A percentile compares a stretch with the other conserved stretches of the same genome.
phyloP scores from a whole-genome alignment of 805 yeast genomes.

The Candida coquimbonensis region DNA sequence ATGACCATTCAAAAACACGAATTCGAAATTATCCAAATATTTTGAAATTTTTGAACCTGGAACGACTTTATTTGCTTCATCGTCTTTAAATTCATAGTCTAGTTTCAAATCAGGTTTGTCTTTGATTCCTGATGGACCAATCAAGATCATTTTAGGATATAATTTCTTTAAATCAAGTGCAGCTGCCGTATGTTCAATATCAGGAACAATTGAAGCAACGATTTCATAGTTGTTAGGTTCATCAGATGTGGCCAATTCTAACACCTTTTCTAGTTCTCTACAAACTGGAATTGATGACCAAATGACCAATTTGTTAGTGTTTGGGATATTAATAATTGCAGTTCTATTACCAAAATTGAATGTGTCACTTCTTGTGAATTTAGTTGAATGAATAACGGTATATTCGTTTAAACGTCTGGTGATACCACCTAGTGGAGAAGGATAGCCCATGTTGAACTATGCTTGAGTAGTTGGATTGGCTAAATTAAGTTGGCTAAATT shows the following conservation, averaged over 20 bases:
- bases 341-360: conserved; percentile 34
- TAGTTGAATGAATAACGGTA: conserved; percentile 30
- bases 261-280: conserved; percentile 33
- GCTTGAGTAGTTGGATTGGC: too few relatives aligned
- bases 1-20: conserved; percentile 51
- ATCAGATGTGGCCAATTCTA: conserved; percentile 30
- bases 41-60: conserved; percentile 27
- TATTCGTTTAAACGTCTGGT: conserved; percentile 26
- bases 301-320: conserved; percentile 31
- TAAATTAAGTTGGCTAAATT: too few relatives aligned
- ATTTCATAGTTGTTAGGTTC: conserved; percentile 31
- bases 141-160: conserved; percentile 43
- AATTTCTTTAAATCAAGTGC: conserved; percentile 42
- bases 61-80: conserved; percentile 32
- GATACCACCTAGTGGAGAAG: conserved; percentile 31
- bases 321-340: conserved; percentile 35
- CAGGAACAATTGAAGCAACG: conserved; percentile 53
- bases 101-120: conserved; percentile 30
- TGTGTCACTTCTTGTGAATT: conserved; percentile 24
- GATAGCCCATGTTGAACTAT: conserved; percentile 30
- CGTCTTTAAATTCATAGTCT: conserved; percentile 31
- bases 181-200: conserved; percentile 60
- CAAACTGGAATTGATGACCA: conserved; percentile 56
- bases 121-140: conserved; percentile 40
- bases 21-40: conserved; percentile 42